Conservation (phyloP, 176 grass and related monocot genomes). For the Poa pratensis region DNA sequence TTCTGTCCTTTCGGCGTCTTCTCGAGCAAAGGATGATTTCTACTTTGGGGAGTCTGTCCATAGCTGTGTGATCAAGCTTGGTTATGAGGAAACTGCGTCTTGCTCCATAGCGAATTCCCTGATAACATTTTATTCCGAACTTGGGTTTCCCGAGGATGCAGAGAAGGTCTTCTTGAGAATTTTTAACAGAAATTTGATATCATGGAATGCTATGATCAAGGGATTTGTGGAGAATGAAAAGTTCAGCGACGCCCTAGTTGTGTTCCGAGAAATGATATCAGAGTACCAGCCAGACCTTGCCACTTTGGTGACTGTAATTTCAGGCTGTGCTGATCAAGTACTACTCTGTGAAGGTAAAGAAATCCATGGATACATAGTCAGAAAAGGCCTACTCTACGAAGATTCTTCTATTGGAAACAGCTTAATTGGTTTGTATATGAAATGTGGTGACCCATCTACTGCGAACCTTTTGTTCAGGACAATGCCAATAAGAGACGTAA, state of each 20-base stretch:
- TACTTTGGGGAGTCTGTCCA: constrained; percentile 73
- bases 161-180: constrained; percentile 48
- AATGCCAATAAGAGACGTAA: constrained; percentile 71
- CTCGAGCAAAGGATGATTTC: constrained; percentile 25
- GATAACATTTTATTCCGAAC: constrained; percentile 65
- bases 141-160: constrained; percentile 43
- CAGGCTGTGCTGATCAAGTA: constrained; percentile 56
- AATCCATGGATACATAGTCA: constrained; percentile 65
- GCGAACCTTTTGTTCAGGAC: constrained; percentile 55
- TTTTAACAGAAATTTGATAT: constrained; percentile 61
- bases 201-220: constrained; percentile 84
- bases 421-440: constrained; percentile 66
- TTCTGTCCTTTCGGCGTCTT: constrained; percentile 53
- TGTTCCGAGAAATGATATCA: constrained; percentile 59
- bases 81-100: constrained; percentile 47
- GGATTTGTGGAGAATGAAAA: constrained; percentile 54
- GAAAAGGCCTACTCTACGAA: constrained; percentile 34
- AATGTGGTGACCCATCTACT: constrained; percentile 47
- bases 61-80: constrained; percentile 52
- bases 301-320: constrained; percentile 64
- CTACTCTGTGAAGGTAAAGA: constrained; percentile 58
- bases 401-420: constrained; percentile 62
- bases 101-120: constrained; percentile 67
- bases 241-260: constrained; percentile 35
- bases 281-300: constrained; percentile 49